Percentiles rank a stretch among this genome's conserved stretches.
These are phyloP conservation scores for Amauroascus niger DNA, from an alignment of 2,329 filamentous ascomycete species.

Conservation along the genomic window DNA sequence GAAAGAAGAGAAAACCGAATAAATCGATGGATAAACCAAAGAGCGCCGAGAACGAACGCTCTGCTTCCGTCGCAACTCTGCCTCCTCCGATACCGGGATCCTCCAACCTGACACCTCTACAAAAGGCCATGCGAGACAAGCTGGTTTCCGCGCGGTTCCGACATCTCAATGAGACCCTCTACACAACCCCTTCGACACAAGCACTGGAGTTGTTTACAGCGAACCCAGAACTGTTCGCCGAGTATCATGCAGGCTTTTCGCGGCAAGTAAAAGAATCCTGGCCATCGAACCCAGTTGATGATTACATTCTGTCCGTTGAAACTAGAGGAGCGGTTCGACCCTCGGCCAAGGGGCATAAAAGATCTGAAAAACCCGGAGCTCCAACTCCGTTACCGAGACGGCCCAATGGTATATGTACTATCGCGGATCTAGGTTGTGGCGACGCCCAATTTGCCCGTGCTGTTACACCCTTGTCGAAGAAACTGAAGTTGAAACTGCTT, in stretches of 20 bases:
- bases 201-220: slow-evolving; percentile 74
- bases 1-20: slow-evolving; percentile 4
- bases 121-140: slow-evolving; percentile 90
- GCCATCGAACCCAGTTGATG: slow-evolving; percentile 92
- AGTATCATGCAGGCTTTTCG: slow-evolving; percentile 94
- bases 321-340: slow-evolving; percentile 49
- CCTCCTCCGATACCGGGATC: slow-evolving; percentile 35
- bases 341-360: slow-evolving; percentile 32
- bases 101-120: slow-evolving; percentile 74
- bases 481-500: slow-evolving; percentile 62
- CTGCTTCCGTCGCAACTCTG: neutral
- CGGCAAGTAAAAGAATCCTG: slow-evolving; percentile 83
- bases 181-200: slow-evolving; percentile 77
- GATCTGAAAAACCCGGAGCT: slow-evolving; percentile 18
- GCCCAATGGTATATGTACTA: slow-evolving; percentile 56
- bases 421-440: slow-evolving; percentile 89
- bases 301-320: slow-evolving; percentile 65
- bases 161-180: slow-evolving; percentile 92
- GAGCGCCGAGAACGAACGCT: slow-evolving; percentile 16
- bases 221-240: slow-evolving; percentile 84
- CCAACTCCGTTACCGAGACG: slow-evolving; percentile 57
- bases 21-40: slow-evolving; percentile 9
- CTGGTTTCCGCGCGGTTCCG: slow-evolving; percentile 91
- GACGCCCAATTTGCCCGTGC: slow-evolving; percentile 71
- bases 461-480: slow-evolving; percentile 51